Conservation (phyloP, 257 asterid genomes). For the Anisodus tanguticus region DNA sequence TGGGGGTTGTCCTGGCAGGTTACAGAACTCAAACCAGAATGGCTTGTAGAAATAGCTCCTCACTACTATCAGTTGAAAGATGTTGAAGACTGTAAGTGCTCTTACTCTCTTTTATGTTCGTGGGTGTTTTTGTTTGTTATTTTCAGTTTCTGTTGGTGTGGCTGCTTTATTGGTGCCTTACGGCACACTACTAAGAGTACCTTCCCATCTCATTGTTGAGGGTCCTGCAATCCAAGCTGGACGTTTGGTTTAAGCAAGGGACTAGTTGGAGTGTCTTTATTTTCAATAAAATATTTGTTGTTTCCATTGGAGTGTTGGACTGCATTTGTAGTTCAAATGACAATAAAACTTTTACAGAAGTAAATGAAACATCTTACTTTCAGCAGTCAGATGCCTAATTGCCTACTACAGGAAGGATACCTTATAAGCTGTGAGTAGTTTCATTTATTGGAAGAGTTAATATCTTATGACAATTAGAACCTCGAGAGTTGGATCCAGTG, state of each 20-base stretch:
- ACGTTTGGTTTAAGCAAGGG: neutral
- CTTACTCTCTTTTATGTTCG: constrained; percentile 26
- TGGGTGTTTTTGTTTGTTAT: neutral
- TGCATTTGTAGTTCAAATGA: neutral
- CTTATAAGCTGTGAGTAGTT: neutral
- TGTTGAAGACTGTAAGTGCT: constrained; percentile 71
- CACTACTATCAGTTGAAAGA: constrained; percentile 86
- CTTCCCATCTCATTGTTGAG: constrained; percentile 1
- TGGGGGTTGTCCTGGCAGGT: constrained; percentile 47
- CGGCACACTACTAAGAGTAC: neutral
- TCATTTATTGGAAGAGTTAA: neutral
- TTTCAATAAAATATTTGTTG: neutral
- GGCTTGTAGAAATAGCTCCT: constrained; percentile 94
- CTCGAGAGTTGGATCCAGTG: neutral
- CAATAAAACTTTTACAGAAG: neutral
- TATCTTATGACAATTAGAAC: neutral
- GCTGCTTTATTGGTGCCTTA: constrained; percentile 14
- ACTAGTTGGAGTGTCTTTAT: neutral
- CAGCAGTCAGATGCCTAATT: neutral
- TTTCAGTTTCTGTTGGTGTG: neutral
- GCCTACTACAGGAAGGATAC: neutral
- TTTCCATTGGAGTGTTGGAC: neutral
- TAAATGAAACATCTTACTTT: constrained; percentile 3
- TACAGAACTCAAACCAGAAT: constrained; percentile 87
- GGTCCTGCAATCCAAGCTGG: constrained; percentile 25